Conservation (phyloP, 2,329 filamentous ascomycete genomes). For the Graphilbum sp. region DNA sequence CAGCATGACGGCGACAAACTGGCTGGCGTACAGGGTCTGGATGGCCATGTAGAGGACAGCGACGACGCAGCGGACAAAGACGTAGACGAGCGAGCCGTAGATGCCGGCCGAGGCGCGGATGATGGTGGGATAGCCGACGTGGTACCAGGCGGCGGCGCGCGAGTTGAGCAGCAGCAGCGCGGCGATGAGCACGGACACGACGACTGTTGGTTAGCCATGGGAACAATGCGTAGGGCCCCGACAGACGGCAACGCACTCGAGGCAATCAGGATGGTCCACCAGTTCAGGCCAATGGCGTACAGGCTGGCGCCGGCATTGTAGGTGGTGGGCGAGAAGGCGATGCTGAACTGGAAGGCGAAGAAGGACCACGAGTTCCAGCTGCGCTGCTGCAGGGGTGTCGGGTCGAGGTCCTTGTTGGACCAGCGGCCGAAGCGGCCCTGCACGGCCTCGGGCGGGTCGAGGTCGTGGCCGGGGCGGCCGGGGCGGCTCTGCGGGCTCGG, state of each 20-base stretch:
- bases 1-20: constrained; percentile 6
- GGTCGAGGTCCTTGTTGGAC: constrained; percentile 2
- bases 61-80: constrained; percentile 6
- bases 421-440: neutral
- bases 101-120: constrained; percentile 5
- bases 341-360: constrained; percentile 3
- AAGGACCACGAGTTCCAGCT: constrained; percentile 1
- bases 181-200: constrained; percentile 1
- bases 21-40: constrained; percentile 7
- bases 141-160: constrained; percentile 5
- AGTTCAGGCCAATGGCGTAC: constrained; percentile 2
- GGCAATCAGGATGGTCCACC: constrained; percentile 3
- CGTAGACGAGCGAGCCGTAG: constrained; percentile 5
- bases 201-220: neutral
- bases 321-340: constrained; percentile 2
- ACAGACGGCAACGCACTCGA: neutral
- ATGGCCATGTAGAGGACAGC: constrained; percentile 8
- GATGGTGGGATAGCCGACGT: constrained; percentile 7
- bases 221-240: neutral
- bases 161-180: constrained; percentile 4
- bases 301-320: constrained; percentile 3
- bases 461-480: too few relatives aligned
- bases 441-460: too few relatives aligned
- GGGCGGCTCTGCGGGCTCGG: too few relatives aligned
- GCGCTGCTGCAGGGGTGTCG: constrained; percentile 1